Evolutionary conservation across 352 stramenopile species (phyloP).

Genomic region (Phytophthora parvispora): DNA sequence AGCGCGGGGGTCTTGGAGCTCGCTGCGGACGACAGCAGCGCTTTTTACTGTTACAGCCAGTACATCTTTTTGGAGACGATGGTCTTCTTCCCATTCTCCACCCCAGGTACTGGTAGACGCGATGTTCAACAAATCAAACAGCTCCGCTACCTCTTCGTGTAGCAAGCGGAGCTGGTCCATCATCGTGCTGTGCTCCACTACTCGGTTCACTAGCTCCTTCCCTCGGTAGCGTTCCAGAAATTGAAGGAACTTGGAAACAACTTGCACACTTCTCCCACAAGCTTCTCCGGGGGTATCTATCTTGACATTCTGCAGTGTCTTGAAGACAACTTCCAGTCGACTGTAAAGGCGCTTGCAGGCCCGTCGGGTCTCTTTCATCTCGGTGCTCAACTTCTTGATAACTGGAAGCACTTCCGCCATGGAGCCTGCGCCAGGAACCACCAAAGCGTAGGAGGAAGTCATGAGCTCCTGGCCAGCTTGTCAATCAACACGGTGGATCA

Average conservation of each 20-base stretch:
- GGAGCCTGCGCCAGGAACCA: not conserved
- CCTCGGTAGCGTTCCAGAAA: slow-evolving; percentile 7
- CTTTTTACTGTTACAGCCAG: not conserved
- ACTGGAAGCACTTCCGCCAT: not conserved
- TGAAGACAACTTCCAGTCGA: not conserved
- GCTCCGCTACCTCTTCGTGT: slow-evolving; percentile 28
- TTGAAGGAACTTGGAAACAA: not conserved
- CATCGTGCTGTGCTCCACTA: slow-evolving; percentile 4
- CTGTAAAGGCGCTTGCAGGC: not conserved
- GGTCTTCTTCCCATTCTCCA: slow-evolving; percentile 19
- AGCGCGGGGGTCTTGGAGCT: slow-evolving; percentile 7
- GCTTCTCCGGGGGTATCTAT: not conserved
- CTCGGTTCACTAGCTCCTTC: slow-evolving; percentile 4
- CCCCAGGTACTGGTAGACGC: slow-evolving; percentile 18
- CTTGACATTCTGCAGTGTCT: not conserved
- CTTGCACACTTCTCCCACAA: not conserved
- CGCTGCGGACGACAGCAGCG: slow-evolving; percentile 3
- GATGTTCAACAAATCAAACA: slow-evolving; percentile 33
- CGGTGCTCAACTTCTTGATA: not conserved
- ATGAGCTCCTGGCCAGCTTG: not conserved
- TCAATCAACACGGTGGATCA: not conserved
- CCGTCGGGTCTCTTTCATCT: not conserved
- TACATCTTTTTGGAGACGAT: not conserved
- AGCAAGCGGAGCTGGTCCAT: slow-evolving; percentile 26
- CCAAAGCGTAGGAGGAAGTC: not conserved